Evolutionary conservation across 257 asterid genomes (phyloP).

Genomic region (Forsythia suspensa): DNA sequence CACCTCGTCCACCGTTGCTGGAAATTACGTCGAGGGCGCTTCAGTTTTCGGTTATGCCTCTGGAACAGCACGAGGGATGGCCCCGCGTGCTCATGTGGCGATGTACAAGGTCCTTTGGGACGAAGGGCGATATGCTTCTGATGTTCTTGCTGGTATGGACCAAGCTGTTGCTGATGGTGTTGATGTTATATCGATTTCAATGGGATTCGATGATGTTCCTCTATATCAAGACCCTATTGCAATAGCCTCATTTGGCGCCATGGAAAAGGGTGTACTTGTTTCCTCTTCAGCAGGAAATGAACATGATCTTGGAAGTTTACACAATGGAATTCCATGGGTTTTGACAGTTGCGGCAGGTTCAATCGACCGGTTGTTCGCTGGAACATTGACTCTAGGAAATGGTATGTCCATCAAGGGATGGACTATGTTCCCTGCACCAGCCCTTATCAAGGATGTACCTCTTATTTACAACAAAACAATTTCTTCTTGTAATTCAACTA

Average conservation of each 20-base stretch:
- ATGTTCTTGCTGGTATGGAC: constrained; percentile 45
- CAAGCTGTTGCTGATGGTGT: constrained; percentile 52
- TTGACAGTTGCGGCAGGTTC: constrained; percentile 33
- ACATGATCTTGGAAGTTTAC: background rate
- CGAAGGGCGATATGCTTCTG: constrained; percentile 37
- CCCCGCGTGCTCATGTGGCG: constrained; percentile 41
- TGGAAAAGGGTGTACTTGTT: constrained; percentile 40
- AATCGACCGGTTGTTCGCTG: constrained; percentile 38
- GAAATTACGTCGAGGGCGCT: constrained; percentile 35
- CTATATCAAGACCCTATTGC: constrained; percentile 40
- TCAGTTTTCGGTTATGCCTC: constrained; percentile 40
- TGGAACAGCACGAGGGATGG: constrained; percentile 44
- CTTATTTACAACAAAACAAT: constrained; percentile 30
- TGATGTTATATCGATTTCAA: constrained; percentile 43
- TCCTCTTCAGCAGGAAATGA: constrained; percentile 40
- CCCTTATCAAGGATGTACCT: constrained; percentile 1
- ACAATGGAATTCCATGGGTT: constrained; percentile 46
- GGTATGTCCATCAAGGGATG: constrained; percentile 30
- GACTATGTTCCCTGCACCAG: constrained; percentile 33
- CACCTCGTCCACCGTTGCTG: constrained; percentile 36
- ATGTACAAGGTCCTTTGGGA: constrained; percentile 41
- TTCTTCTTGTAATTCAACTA: constrained; percentile 28
- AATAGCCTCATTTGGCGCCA: constrained; percentile 43
- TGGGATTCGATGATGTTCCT: constrained; percentile 21
- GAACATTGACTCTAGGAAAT: constrained; percentile 37